Conservation (phyloP, 768 basidiomycete species). For the Leccinum truebloodii region DNA sequence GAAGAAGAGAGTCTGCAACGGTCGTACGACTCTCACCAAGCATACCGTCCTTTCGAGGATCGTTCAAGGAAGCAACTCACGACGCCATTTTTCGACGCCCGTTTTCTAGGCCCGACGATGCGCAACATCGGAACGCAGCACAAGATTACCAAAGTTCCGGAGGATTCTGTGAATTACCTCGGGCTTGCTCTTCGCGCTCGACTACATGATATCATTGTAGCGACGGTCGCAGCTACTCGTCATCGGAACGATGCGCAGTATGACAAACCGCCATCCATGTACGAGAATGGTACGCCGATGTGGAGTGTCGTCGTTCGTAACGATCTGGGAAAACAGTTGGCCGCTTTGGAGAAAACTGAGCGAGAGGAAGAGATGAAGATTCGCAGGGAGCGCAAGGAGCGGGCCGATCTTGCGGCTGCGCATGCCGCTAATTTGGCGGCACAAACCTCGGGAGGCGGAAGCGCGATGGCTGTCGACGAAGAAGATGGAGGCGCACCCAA, state of each 20-base stretch:
- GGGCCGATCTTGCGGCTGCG: conserved; percentile 69
- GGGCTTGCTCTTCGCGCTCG: conserved; percentile 78
- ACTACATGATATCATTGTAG: conserved; percentile 64
- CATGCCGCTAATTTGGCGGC: conserved; percentile 65
- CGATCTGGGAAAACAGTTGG: conserved; percentile 79
- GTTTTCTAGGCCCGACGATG: conserved; percentile 65
- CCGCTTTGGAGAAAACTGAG: conserved; percentile 73
- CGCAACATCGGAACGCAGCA: conserved; percentile 66
- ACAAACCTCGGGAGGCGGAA: conserved; percentile 44
- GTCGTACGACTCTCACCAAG: conserved; percentile 57
- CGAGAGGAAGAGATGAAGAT: conserved; percentile 80
- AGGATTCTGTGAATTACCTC: conserved; percentile 75
- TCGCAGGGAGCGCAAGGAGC: conserved; percentile 76
- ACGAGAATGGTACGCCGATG: conserved; percentile 72
- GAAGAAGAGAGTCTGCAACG: conserved; percentile 83
- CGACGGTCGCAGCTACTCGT: conserved; percentile 65
- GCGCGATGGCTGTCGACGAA: conserved; percentile 37
- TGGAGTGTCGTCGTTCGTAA: conserved; percentile 78
- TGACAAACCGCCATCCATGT: conserved; percentile 64
- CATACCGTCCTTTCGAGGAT: conserved; percentile 72
- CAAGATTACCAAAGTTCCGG: conserved; percentile 65
- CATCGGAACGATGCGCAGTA: conserved; percentile 75
- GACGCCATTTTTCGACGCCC: conserved; percentile 69
- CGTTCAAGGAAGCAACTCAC: conserved; percentile 75
- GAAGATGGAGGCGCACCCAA: conserved; percentile 65